Conservation (phyloP, 1,284 basidiomycete species). For the Ganoderma resinaceum region DNA sequence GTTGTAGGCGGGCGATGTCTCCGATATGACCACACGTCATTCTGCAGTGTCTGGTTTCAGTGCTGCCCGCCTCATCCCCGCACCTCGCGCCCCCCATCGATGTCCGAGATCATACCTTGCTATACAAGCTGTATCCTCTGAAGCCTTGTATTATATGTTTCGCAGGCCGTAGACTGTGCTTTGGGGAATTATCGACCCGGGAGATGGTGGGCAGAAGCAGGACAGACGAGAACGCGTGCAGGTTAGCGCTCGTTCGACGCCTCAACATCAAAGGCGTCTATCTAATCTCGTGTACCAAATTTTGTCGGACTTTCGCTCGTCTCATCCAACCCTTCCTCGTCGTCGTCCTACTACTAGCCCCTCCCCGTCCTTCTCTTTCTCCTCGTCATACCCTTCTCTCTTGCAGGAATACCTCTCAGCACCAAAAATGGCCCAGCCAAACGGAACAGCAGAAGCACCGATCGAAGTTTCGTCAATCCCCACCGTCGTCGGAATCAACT, state of each 20-base stretch:
- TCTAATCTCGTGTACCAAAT: constrained; percentile 29
- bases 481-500: constrained; percentile 91
- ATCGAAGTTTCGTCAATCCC: constrained; percentile 47
- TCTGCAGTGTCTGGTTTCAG: constrained; percentile 4
- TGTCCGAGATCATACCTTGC: constrained; percentile 25
- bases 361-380: not conserved
- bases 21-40: constrained; percentile 43
- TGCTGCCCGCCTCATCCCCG: not conserved
- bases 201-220: not conserved
- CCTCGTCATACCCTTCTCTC: not conserved
- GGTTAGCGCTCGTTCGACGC: not conserved
- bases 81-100: constrained; percentile 8
- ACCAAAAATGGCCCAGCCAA: constrained; percentile 41
- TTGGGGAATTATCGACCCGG: not conserved
- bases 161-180: not conserved
- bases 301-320: constrained; percentile 4
- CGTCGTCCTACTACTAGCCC: not conserved
- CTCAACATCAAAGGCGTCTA: constrained; percentile 21
- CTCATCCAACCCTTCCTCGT: too few species aligned
- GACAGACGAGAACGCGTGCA: not conserved
- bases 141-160: not conserved
- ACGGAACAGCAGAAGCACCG: constrained; percentile 48
- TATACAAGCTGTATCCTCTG: not conserved
- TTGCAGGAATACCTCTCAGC: not conserved
- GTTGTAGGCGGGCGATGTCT: constrained; percentile 47